These are phyloP conservation scores for Eucalyptus cladocalyx DNA, from an alignment of 345 rosid species.

Conservation along the genomic window DNA sequence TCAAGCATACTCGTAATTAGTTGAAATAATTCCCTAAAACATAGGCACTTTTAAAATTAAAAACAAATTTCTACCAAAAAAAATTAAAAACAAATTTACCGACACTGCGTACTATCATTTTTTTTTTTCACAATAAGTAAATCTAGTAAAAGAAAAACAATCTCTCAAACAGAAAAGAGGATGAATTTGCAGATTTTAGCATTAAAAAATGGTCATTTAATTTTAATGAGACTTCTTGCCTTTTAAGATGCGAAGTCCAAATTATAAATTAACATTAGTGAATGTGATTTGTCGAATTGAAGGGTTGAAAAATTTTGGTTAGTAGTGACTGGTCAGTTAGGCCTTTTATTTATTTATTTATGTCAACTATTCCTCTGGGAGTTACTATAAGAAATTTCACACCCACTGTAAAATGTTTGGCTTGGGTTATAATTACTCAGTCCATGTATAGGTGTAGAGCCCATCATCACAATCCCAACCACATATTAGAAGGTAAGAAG, in stretches of 20 bases:
- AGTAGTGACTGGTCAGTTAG: background rate
- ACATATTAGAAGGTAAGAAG: background rate
- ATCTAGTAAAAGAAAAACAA: background rate
- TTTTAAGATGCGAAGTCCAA: background rate
- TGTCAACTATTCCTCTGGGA: background rate
- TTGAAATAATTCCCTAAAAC: background rate
- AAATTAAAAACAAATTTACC: background rate
- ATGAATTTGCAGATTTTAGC: background rate
- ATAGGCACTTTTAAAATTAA: background rate
- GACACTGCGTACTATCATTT: background rate
- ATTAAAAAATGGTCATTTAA: background rate
- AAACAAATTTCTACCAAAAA: no score
- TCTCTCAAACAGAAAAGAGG: background rate
- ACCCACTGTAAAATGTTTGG: background rate
- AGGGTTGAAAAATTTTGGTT: background rate
- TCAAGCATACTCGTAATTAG: background rate
- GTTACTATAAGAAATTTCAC: background rate
- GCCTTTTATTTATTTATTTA: no score
- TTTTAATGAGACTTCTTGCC: background rate
- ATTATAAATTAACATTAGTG: background rate
- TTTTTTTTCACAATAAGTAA: background rate
- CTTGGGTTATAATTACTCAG: background rate
- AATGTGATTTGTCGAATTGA: background rate
- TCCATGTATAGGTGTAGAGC: no score
- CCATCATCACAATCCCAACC: background rate